Conservation (phyloP, 2,329 filamentous ascomycete genomes). For the Trichoderma koningii region DNA sequence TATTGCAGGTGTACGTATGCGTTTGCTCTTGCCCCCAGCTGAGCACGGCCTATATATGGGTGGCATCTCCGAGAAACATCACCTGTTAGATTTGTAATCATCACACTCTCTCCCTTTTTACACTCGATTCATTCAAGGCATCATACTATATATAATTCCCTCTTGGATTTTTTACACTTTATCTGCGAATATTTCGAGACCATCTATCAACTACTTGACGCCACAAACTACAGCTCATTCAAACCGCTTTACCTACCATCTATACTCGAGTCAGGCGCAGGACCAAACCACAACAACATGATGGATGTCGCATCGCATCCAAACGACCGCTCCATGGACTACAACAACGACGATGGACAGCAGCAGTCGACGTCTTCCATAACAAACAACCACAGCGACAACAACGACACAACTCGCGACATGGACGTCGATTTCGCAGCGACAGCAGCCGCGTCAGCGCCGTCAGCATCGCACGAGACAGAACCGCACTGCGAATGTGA, state of each 20-base stretch:
- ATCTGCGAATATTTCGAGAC: no score
- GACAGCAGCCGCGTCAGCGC: constrained; percentile 10
- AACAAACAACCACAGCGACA: not conserved
- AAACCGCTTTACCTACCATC: not conserved
- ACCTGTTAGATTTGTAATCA: constrained; percentile 26
- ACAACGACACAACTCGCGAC: not conserved
- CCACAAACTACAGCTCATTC: not conserved
- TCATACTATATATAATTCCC: constrained; percentile 4
- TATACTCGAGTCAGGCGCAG: not conserved
- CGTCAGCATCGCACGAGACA: not conserved
- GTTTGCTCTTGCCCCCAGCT: constrained; percentile 1
- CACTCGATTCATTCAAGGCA: not conserved
- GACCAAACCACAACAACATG: not conserved
- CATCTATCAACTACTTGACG: not conserved
- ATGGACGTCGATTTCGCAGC: not conserved
- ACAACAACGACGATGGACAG: not conserved
- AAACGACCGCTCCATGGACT: not conserved
- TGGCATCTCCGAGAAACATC: constrained; percentile 11
- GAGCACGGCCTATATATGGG: constrained; percentile 11
- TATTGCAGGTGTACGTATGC: constrained; percentile 13
- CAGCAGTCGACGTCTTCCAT: not conserved
- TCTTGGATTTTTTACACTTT: not conserved
- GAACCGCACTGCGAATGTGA: not conserved
- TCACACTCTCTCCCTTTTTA: not conserved
- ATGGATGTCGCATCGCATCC: constrained; percentile 19